Evolutionary conservation across 2,329 filamentous ascomycete species (phyloP).

Genomic region (Pseudovirgaria hyperparasitica): DNA sequence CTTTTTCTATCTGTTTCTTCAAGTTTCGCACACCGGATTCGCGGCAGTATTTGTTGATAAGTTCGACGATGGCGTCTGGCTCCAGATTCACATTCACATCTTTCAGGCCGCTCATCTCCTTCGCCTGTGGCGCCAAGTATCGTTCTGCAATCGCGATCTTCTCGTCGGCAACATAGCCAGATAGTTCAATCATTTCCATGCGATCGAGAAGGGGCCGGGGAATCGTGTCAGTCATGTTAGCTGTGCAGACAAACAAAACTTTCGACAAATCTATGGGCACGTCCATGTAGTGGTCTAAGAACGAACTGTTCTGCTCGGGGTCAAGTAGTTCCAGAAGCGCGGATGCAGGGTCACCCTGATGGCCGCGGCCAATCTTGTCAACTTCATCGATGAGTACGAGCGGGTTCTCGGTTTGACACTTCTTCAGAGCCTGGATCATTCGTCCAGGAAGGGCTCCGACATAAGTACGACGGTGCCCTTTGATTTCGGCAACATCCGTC

Average conservation of each 20-base stretch:
- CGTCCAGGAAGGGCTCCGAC: constrained; percentile 90
- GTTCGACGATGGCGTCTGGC: constrained; percentile 79
- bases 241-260: constrained; percentile 95
- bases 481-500: constrained; percentile 97
- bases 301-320: constrained; percentile 93
- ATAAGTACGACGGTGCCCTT: constrained; percentile 91
- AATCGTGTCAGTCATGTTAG: constrained; percentile 98
- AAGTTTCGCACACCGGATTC: constrained; percentile 95
- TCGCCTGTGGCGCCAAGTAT: constrained; percentile 88
- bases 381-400: constrained; percentile 94
- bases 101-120: constrained; percentile 81
- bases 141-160: constrained; percentile 96
- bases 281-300: constrained; percentile 97
- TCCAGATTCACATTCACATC: constrained; percentile 80
- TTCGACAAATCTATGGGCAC: constrained; percentile 95
- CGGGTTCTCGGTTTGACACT: constrained; percentile 97
- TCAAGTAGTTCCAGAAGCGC: constrained; percentile 88
- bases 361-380: constrained; percentile 93
- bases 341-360: constrained; percentile 92
- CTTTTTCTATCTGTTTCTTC: constrained; percentile 99
- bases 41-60: constrained; percentile 97
- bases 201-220: constrained; percentile 84
- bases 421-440: constrained; percentile 96
- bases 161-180: constrained; percentile 93
- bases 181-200: constrained; percentile 95